phyloP scores from a whole-genome alignment of 2,329 filamentous ascomycete species.

The Colletotrichum liaoningense region DNA sequence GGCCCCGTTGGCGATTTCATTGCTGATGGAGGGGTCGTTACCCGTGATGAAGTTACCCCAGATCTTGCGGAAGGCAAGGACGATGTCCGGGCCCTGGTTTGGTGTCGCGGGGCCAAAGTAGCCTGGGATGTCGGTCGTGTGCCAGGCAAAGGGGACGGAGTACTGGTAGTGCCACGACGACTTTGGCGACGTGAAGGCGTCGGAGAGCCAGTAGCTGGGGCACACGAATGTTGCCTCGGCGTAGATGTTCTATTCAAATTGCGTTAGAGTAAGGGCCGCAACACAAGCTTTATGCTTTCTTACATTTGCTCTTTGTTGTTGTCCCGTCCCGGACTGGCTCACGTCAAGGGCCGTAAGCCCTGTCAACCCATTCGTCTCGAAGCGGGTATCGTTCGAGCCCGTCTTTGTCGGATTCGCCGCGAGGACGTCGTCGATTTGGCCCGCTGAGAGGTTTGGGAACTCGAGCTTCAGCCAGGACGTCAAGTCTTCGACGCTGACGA shows the following conservation, averaged over 20 bases:
- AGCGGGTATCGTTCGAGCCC: constrained; percentile 34
- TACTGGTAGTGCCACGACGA: constrained; percentile 61
- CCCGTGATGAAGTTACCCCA: constrained; percentile 59
- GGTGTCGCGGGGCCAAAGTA: constrained; percentile 47
- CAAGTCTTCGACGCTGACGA: constrained; percentile 54
- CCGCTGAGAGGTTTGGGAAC: constrained; percentile 37
- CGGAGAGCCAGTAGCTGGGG: constrained; percentile 65
- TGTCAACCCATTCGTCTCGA: constrained; percentile 26
- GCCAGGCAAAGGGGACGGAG: constrained; percentile 53
- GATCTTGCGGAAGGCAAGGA: constrained; percentile 52
- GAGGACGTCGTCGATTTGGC: constrained; percentile 51
- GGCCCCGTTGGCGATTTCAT: constrained; percentile 42
- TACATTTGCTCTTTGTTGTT: constrained; percentile 55
- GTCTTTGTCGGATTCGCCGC: constrained; percentile 43
- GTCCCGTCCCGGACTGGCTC: constrained; percentile 59
- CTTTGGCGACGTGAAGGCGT: constrained; percentile 49
- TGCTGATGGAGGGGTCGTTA: constrained; percentile 52
- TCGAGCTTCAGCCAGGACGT: constrained; percentile 47
- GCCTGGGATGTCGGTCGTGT: constrained; percentile 51
- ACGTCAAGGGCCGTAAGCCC: constrained; percentile 46
- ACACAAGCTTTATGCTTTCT: background rate
- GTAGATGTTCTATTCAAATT: constrained; percentile 58
- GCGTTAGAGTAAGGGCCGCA: constrained; percentile 37
- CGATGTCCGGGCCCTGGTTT: constrained; percentile 42
- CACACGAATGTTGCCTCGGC: constrained; percentile 67